These are phyloP conservation scores for Biscutella auriculata DNA, from an alignment of 441 rosid species.

Conservation along the genomic window DNA sequence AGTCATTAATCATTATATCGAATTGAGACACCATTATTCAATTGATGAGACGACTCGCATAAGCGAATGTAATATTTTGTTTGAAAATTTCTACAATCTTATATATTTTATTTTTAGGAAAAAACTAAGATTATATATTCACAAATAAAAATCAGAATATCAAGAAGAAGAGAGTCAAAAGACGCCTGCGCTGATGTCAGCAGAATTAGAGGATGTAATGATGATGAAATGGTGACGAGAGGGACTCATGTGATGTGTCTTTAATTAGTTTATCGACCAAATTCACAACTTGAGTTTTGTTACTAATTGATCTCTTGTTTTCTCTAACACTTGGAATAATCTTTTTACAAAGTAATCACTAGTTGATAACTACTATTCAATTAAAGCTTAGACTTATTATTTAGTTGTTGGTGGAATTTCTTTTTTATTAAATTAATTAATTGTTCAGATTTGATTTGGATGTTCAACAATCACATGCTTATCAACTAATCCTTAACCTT, in stretches of 20 bases:
- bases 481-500: background rate
- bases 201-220: slow-evolving; percentile 3
- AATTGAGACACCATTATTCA: too few relatives aligned
- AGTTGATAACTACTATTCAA: background rate
- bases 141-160: too few relatives aligned
- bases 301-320: background rate
- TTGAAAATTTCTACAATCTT: too few relatives aligned
- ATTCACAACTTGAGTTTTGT: background rate
- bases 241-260: background rate
- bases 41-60: too few relatives aligned
- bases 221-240: slow-evolving; percentile 12
- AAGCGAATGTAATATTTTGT: too few relatives aligned
- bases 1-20: too few relatives aligned
- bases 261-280: background rate
- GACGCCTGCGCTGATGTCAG: background rate
- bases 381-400: background rate
- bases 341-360: background rate
- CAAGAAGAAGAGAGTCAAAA: background rate
- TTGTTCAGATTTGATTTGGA: background rate
- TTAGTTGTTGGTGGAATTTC: background rate
- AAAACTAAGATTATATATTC: too few relatives aligned
- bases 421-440: too few relatives aligned
- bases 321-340: background rate
- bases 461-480: background rate
- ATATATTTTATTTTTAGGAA: too few relatives aligned